These are phyloP conservation scores for Trichaptum fuscoviolaceum DNA, from an alignment of 768 basidiomycete genomes.

Conservation along the genomic window DNA sequence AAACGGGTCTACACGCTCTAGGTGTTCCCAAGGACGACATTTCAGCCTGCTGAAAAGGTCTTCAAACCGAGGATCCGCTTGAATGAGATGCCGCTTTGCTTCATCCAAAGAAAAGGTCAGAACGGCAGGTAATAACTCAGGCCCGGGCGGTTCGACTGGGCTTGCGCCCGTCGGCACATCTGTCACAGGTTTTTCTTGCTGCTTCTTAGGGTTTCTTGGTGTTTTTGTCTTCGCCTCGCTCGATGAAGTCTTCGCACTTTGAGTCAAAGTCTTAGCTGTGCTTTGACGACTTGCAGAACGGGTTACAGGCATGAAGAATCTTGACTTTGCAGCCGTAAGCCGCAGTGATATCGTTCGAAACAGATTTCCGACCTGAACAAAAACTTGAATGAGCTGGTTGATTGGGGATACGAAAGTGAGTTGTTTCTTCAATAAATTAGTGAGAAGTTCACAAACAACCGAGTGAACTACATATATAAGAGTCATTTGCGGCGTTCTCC, in stretches of 20 bases:
- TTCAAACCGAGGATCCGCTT: slow-evolving; percentile 63
- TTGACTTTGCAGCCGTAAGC: not conserved
- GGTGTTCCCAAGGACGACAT: slow-evolving; percentile 73
- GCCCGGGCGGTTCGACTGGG: slow-evolving; percentile 11
- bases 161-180: not conserved
- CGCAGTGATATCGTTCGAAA: not conserved
- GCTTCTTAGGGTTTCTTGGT: slow-evolving; percentile 15
- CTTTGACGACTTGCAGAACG: slow-evolving; percentile 25
- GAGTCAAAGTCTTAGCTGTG: slow-evolving; percentile 1
- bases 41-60: slow-evolving; percentile 57
- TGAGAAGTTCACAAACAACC: too few relatives aligned
- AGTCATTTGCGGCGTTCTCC: too few relatives aligned
- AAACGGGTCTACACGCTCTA: slow-evolving; percentile 80
- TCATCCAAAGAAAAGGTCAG: slow-evolving; percentile 74
- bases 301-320: slow-evolving; percentile 12
- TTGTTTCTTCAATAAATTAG: too few relatives aligned
- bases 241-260: slow-evolving; percentile 15
- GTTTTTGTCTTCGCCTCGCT: slow-evolving; percentile 15
- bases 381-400: not conserved
- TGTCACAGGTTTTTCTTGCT: slow-evolving; percentile 7
- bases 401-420: too few relatives aligned
- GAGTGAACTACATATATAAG: too few relatives aligned
- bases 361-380: not conserved
- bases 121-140: slow-evolving; percentile 54
- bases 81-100: slow-evolving; percentile 67